Percentiles rank a stretch among this genome's conserved stretches.
Conservation (phyloP, 73 alveolate species). For the Tetrahymena borealis region DNA sequence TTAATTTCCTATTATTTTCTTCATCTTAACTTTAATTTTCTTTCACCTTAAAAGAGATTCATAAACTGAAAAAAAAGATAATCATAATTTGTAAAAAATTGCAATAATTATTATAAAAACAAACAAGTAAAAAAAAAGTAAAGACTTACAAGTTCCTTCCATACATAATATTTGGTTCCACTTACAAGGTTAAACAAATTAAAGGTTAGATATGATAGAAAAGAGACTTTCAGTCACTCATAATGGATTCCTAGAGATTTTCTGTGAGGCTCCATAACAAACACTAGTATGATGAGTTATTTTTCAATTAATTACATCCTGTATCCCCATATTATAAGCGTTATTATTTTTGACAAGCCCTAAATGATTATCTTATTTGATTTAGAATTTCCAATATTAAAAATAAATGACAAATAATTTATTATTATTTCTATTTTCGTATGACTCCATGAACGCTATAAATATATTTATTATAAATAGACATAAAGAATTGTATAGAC, state of each 20-base stretch:
- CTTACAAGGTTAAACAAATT: neutral
- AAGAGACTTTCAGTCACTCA: constrained; percentile 2
- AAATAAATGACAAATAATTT: too few species aligned
- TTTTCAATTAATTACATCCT: too few species aligned
- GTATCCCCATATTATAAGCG: too few species aligned
- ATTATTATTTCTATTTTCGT: too few species aligned
- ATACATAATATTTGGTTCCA: neutral
- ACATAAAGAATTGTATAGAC: neutral
- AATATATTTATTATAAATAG: neutral
- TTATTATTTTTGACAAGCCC: too few species aligned
- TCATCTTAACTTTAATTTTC: neutral
- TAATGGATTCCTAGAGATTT: neutral
- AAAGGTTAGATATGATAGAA: neutral
- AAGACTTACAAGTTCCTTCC: neutral
- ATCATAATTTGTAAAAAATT: neutral
- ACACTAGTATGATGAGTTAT: neutral
- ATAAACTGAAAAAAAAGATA: neutral
- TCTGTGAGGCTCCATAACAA: neutral
- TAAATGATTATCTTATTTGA: too few species aligned
- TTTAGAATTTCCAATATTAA: too few species aligned
- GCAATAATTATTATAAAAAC: neutral
- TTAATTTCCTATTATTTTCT: neutral
- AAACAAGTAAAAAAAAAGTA: neutral
- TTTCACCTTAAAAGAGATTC: neutral
- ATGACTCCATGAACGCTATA: too few species aligned